Evolutionary conservation across 306 rosid genomes (phyloP), one percentile per base, ranked within the genome.

Genomic region (Luffa aegyptiaca): DNA sequence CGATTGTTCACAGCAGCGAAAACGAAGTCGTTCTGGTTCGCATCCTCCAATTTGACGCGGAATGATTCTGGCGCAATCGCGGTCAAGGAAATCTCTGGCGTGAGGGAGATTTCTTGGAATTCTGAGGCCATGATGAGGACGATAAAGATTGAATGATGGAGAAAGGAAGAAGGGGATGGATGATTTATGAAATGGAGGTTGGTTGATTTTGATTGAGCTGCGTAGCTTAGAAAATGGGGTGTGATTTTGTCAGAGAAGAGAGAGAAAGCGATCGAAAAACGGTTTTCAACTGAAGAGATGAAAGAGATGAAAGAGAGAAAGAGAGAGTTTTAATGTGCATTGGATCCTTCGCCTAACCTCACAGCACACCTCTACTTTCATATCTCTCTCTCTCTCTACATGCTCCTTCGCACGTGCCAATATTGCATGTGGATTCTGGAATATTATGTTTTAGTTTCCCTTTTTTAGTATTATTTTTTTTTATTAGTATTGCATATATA

Each of bases 261-360:
- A 72, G 78, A 74, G 62, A 74, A 48, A 72, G 77, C 59, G 41
- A 73, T 73, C 31, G 61, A 48, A 73, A 73, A 73, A 73, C 78
- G 78, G 78, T 73, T 73, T 56, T 44, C 78, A 73, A 73, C 61
- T 48, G 77, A 72, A 72, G 76, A 71, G 56, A 64, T 26, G 31
- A 26, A 72, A 72, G 76, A 71, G 56, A 64, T 26, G 31, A 26
- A 37, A 5, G 26, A 16, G 17, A 8, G 20, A 11, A 5, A 10
- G 51, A 9, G 10, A 64, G 21, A 64, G 57, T 48, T 66, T 8
- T 21, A 26, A 33, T 31, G 58, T 48, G 78, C 44, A 73, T 73
- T 51, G 78, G 78, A 73, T 49, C 78, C 78, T 49, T 73, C 78
- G 78, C 77, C 77, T 49, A 3, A 5, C 41, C 9, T 21, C 26